Base-by-base conservation (phyloP, 108 stramenopile genomes). In the Pseudonitzschia delicatissima region DNA sequence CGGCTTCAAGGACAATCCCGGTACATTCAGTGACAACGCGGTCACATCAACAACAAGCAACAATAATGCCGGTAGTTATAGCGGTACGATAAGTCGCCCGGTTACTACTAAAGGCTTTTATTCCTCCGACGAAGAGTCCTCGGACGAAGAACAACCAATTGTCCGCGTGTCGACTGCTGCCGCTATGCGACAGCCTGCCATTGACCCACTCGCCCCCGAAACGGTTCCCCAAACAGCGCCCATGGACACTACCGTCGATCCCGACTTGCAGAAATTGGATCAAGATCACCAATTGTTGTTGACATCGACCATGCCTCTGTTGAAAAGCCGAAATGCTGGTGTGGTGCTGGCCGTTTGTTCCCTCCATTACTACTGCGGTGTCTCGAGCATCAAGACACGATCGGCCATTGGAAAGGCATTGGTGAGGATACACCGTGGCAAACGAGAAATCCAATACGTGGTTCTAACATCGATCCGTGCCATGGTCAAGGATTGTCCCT, bases 391-490 rank as follows among this genome's bases (percentile, higher is more conserved):
- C 39, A 75, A 84, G 69, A 74, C 88, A 18, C 77, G 91, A 68
- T 76, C 87, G 15, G 80, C 89, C 64, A 77, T 98, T 29, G 99
- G 95, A 33, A 93, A 93, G 66, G 93, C 98, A 11, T 77, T 99
- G 59, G 97, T 98, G 9, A 87, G 99, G 23, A 96, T 97, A 77
- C 86, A 96, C 73, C 89, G 95, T 13, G 92, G 88, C 63, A 74
- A 82, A 36, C 82, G 98, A 40, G 99, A 99, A 78, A 94, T 98
- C 67, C 96, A 97, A 82, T 98, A 95, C 77, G 88, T 98, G 17
- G 96, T 98, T 18, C 79, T 99, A 57, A 85, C 85, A 2, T 87
- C 91, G 35, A 98, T 99, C 72, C 78, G 85, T 27, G 83, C 82
- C n/a, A 71, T 99, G 66, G 97, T 94, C 15, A 50, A 57, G 33